Evolutionary conservation across 208 protist species (phyloP).

Genomic region (Leishmania tarentolae): DNA sequence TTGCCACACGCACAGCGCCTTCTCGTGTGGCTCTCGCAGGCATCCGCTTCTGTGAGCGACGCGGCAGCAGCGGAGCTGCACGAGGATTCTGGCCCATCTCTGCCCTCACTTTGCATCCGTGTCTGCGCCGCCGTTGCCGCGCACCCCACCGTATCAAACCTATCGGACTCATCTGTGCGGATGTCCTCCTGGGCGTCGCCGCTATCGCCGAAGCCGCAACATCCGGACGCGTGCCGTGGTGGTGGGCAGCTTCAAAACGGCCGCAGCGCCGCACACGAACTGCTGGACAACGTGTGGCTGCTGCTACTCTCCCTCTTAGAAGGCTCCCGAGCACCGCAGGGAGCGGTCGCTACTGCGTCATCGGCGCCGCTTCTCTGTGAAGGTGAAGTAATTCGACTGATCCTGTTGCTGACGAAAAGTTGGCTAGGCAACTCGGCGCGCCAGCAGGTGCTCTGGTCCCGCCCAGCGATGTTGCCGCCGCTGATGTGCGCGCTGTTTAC

Average conservation of each 20-base stretch:
- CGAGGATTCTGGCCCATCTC: not conserved
- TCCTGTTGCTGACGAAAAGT: constrained; percentile 26
- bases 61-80: not conserved
- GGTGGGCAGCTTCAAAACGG: not conserved
- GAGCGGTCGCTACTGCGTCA: not conserved
- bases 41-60: not conserved
- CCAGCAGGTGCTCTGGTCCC: constrained; percentile 57
- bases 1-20: constrained; percentile 29
- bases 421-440: constrained; percentile 15
- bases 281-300: constrained; percentile 35
- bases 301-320: constrained; percentile 24
- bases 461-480: constrained; percentile 47
- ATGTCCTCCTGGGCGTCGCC: not conserved
- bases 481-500: constrained; percentile 53
- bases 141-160: constrained; percentile 11
- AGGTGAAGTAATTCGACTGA: constrained; percentile 20
- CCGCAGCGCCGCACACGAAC: constrained; percentile 3
- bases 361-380: constrained; percentile 13
- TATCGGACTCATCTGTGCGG: not conserved
- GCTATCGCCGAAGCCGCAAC: not conserved
- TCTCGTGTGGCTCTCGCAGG: constrained; percentile 23
- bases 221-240: not conserved
- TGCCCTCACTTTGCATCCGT: constrained; percentile 9
- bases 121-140: constrained; percentile 26
- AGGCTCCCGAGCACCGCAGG: not conserved